These are phyloP conservation scores for Cupressus sempervirens DNA, from an alignment of 75 land plant genomes.

Conservation along the genomic window DNA sequence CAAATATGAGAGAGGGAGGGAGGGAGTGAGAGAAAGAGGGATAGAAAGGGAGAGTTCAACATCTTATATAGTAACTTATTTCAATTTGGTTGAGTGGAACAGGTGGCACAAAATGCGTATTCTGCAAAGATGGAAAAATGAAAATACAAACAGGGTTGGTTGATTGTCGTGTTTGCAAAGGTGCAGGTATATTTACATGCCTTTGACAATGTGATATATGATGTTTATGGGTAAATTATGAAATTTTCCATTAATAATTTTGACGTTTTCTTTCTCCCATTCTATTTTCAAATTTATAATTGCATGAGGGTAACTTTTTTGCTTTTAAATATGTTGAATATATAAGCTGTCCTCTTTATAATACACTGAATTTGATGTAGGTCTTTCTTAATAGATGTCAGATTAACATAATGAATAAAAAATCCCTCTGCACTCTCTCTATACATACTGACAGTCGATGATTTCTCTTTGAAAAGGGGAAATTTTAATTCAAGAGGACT, in stretches of 20 bases:
- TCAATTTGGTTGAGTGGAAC: slow-evolving; percentile 5
- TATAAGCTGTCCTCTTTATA: not conserved
- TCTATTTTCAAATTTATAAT: not conserved
- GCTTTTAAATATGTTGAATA: not conserved
- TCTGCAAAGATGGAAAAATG: slow-evolving; percentile 89
- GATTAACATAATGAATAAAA: not conserved
- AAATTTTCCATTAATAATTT: not conserved
- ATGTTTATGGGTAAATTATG: slow-evolving; percentile 3
- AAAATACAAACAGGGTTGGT: slow-evolving; percentile 54
- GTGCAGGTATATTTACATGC: slow-evolving; percentile 61
- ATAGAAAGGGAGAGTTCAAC: not conserved
- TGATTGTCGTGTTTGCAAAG: slow-evolving; percentile 89
- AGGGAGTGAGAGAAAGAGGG: not conserved
- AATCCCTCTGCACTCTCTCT: not conserved
- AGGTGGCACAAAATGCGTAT: slow-evolving; percentile 98
- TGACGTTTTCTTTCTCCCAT: not conserved
- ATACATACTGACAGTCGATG: not conserved
- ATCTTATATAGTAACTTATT: not conserved
- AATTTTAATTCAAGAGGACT: not conserved
- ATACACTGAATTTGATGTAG: not conserved
- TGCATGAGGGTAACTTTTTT: not conserved
- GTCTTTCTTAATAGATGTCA: not conserved
- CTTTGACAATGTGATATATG: not conserved
- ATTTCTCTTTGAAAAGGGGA: not conserved
- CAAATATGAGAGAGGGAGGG: not conserved